These are phyloP conservation scores for Suillus fuscotomentosus DNA, from an alignment of 768 basidiomycete genomes.

Conservation along the genomic window DNA sequence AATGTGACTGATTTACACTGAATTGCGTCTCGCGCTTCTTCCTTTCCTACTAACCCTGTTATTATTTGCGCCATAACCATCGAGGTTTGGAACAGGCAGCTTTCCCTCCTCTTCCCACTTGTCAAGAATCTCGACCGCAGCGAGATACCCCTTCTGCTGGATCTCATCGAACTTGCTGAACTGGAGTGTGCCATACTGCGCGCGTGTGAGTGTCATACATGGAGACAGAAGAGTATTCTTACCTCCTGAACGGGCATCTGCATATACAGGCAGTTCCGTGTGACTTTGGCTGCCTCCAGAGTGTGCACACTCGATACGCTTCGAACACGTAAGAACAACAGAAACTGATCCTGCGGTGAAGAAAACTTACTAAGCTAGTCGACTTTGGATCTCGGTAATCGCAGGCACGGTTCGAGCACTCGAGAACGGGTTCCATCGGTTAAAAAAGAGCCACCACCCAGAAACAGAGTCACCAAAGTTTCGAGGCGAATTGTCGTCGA, in stretches of 20 bases:
- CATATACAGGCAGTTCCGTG: constrained; percentile 88
- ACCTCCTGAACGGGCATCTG: constrained; percentile 95
- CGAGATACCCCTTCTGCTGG: constrained; percentile 74
- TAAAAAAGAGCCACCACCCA: constrained; percentile 94
- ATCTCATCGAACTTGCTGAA: constrained; percentile 90
- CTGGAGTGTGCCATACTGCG: constrained; percentile 86
- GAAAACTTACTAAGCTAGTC: constrained; percentile 85
- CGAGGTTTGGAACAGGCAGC: constrained; percentile 73
- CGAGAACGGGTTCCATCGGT: constrained; percentile 91
- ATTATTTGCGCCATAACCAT: constrained; percentile 45
- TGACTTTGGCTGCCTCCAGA: constrained; percentile 91
- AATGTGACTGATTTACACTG: constrained; percentile 35
- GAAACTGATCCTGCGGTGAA: background rate
- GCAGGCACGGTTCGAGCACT: constrained; percentile 74
- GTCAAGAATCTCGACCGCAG: constrained; percentile 66
- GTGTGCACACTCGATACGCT: constrained; percentile 97
- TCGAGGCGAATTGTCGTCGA: constrained; percentile 94
- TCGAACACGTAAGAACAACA: constrained; percentile 10
- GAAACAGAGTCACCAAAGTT: constrained; percentile 94
- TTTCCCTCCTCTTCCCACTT: constrained; percentile 82
- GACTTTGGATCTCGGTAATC: constrained; percentile 91
- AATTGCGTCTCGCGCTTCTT: constrained; percentile 75
- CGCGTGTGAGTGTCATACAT: background rate
- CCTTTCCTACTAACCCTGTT: constrained; percentile 60
- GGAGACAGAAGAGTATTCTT: constrained; percentile 15